These are phyloP conservation scores for Lignosus rhinocerotis DNA, from an alignment of 1,284 basidiomycete genomes.

Conservation along the genomic window DNA sequence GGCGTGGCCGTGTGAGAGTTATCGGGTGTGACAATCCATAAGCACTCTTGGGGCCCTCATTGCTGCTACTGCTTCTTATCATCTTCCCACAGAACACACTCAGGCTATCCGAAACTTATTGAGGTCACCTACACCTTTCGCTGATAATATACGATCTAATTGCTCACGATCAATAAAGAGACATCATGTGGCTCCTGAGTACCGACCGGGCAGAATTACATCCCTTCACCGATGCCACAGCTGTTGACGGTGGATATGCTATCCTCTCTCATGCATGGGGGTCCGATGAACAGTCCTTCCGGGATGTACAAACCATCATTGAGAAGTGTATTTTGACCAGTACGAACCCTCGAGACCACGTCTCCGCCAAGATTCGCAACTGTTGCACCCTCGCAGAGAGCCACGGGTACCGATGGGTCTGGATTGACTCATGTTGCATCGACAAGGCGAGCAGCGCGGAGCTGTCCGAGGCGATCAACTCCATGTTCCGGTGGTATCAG, in stretches of 20 bases:
- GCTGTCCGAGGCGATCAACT: slow-evolving; percentile 7
- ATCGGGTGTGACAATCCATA: too few relatives aligned
- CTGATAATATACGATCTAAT: too few relatives aligned
- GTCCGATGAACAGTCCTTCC: background rate
- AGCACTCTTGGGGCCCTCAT: too few relatives aligned
- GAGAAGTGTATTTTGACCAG: background rate
- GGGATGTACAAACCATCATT: background rate
- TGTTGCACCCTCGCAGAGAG: slow-evolving; percentile 3
- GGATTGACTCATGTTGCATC: slow-evolving; percentile 8
- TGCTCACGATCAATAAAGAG: too few relatives aligned
- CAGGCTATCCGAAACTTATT: too few relatives aligned
- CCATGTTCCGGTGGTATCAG: slow-evolving; percentile 4
- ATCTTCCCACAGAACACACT: too few relatives aligned
- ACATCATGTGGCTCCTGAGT: slow-evolving; percentile 2
- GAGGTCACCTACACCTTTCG: too few relatives aligned
- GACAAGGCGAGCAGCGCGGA: slow-evolving; percentile 8
- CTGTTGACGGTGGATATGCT: background rate
- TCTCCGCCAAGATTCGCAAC: slow-evolving; percentile 1
- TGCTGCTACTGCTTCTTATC: too few relatives aligned
- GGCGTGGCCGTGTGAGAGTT: too few relatives aligned
- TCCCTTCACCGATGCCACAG: background rate
- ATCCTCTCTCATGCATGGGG: background rate
- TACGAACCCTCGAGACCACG: slow-evolving; percentile 1
- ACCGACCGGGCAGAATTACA: slow-evolving; percentile 1
- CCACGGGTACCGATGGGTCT: slow-evolving; percentile 6